phyloP scores from a whole-genome alignment of 2,329 filamentous ascomycete genomes.

The Colletotrichum tropicale region DNA sequence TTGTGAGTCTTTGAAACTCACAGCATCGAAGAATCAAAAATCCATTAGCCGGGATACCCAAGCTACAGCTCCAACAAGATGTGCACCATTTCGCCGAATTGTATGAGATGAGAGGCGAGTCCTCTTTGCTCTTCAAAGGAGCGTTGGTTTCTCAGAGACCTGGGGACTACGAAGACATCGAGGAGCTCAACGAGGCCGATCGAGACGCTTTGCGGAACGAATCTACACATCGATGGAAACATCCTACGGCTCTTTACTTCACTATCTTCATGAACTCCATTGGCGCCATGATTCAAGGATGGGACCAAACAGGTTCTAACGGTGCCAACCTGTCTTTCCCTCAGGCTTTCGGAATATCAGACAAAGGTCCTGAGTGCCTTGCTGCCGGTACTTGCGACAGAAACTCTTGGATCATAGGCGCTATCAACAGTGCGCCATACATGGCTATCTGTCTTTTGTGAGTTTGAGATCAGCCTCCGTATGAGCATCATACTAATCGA shows the following conservation, averaged over 20 bases:
- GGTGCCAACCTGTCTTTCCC: constrained; percentile 55
- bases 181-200: constrained; percentile 48
- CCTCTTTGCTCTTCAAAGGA: constrained; percentile 44
- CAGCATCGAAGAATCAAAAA: background rate
- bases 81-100: constrained; percentile 58
- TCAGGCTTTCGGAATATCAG: constrained; percentile 50
- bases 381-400: constrained; percentile 39
- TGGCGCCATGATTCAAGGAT: constrained; percentile 58
- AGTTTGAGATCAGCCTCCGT: background rate
- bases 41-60: constrained; percentile 48
- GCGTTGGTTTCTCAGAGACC: constrained; percentile 58
- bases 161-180: constrained; percentile 48
- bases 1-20: background rate
- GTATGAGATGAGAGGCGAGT: constrained; percentile 47
- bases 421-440: constrained; percentile 59
- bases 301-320: constrained; percentile 52
- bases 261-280: constrained; percentile 56
- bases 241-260: constrained; percentile 53
- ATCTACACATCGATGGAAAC: constrained; percentile 52
- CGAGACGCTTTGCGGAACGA: constrained; percentile 45
- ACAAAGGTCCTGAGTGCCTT: constrained; percentile 32
- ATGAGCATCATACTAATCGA: background rate
- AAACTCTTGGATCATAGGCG: constrained; percentile 65
- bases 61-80: constrained; percentile 53
- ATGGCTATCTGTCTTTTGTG: constrained; percentile 27